Percentiles rank a stretch among this genome's conserved stretches.
Evolutionary conservation across 192 early-diverging fungal genomes (phyloP).

Genomic region (Rhizophagus sp.): DNA sequence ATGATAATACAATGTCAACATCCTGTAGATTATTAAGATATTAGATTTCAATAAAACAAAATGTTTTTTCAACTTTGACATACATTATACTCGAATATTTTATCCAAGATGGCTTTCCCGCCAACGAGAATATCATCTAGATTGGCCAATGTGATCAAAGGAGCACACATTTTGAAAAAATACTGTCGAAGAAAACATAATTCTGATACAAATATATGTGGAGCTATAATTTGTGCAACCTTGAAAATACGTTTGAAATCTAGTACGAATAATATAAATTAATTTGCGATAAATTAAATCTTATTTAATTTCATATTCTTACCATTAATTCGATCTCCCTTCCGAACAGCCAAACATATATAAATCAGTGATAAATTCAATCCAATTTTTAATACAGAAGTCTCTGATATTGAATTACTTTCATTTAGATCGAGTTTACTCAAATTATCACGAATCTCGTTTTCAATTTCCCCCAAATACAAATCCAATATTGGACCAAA

Average conservation of each 20-base stretch:
- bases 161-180: conserved; percentile 32
- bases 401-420: conserved; percentile 20
- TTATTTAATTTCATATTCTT: background rate
- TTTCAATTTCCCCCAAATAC: conserved; percentile 42
- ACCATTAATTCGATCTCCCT: conserved; percentile 55
- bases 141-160: conserved; percentile 33
- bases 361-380: conserved; percentile 45
- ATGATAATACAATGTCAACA: conserved; percentile 58
- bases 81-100: conserved; percentile 51
- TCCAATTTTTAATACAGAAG: conserved; percentile 38
- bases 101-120: conserved; percentile 46
- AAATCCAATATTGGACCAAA: conserved; percentile 49
- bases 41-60: background rate
- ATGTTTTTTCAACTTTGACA: background rate
- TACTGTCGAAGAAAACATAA: conserved; percentile 32
- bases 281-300: background rate
- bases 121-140: conserved; percentile 47
- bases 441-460: conserved; percentile 28
- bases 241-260: conserved; percentile 50
- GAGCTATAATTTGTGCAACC: conserved; percentile 40
- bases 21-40: conserved; percentile 40
- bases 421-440: conserved; percentile 6
- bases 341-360: conserved; percentile 53
- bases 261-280: conserved; percentile 18
- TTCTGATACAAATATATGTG: conserved; percentile 32